Percentiles rank a stretch among this genome's conserved stretches.
Evolutionary conservation across 768 basidiomycete genomes (phyloP).

Genomic region (Fibroporia radiculosa): DNA sequence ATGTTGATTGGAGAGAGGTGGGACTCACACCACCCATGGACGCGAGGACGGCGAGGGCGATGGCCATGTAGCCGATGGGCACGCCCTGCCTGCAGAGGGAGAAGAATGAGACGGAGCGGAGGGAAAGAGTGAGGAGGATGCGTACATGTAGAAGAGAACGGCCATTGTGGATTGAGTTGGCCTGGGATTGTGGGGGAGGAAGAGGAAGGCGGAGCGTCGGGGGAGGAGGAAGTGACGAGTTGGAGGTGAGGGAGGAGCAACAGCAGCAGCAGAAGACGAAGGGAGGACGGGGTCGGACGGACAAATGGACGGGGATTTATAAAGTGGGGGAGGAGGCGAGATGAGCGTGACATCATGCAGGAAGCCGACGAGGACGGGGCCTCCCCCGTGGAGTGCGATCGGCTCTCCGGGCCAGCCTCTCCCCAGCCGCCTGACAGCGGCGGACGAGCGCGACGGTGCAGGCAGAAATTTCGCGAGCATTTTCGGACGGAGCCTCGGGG

Average conservation of each 20-base stretch:
- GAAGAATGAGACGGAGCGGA: constrained; percentile 1
- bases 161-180: too few relatives aligned
- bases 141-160: constrained; percentile 22
- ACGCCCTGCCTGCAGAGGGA: constrained; percentile 39
- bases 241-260: background rate
- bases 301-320: background rate
- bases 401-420: background rate
- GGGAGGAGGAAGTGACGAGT: background rate
- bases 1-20: background rate
- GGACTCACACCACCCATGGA: constrained; percentile 51
- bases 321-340: background rate
- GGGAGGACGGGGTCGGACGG: background rate
- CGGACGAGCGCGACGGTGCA: background rate
- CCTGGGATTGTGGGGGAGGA: background rate
- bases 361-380: too few relatives aligned
- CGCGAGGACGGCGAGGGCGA: constrained; percentile 59
- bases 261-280: background rate
- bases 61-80: constrained; percentile 54
- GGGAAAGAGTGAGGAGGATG: background rate
- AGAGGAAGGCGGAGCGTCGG: background rate
- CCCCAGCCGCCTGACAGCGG: background rate
- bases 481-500: too few relatives aligned
- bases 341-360: background rate
- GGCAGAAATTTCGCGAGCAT: background rate
- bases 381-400: too few relatives aligned